Conservation (phyloP, 768 basidiomycete genomes). For the Lentinula detonsa region DNA sequence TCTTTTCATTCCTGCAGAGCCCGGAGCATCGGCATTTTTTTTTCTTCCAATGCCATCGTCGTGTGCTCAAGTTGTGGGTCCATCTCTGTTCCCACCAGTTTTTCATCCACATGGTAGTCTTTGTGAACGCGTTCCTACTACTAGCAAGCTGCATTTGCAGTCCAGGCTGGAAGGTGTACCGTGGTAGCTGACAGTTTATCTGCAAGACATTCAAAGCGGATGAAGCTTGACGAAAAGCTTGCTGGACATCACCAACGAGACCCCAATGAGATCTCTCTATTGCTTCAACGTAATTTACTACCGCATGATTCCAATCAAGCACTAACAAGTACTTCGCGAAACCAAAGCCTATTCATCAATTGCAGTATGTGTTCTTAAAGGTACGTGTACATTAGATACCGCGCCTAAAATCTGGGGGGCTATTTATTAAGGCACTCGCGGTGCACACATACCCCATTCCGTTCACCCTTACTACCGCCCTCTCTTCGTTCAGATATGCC, state of each 20-base stretch:
- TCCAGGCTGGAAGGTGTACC: too few relatives aligned
- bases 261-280: background rate
- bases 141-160: too few relatives aligned
- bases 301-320: background rate
- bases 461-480: background rate
- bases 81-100: background rate
- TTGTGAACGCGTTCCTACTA: background rate
- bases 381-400: background rate
- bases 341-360: background rate
- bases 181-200: background rate
- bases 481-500: background rate
- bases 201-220: background rate
- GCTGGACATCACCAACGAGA: background rate
- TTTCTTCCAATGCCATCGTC: background rate
- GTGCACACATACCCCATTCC: background rate
- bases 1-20: too few relatives aligned
- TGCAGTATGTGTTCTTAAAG: background rate
- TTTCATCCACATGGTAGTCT: background rate
- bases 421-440: background rate
- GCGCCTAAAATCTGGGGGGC: background rate
- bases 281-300: background rate
- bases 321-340: background rate
- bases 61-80: background rate
- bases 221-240: background rate
- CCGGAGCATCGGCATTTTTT: background rate